Percentiles rank a stretch among this genome's conserved stretches.
These are phyloP conservation scores for Saturnispora galanensis DNA, from an alignment of 805 yeast species.

Conservation along the genomic window DNA sequence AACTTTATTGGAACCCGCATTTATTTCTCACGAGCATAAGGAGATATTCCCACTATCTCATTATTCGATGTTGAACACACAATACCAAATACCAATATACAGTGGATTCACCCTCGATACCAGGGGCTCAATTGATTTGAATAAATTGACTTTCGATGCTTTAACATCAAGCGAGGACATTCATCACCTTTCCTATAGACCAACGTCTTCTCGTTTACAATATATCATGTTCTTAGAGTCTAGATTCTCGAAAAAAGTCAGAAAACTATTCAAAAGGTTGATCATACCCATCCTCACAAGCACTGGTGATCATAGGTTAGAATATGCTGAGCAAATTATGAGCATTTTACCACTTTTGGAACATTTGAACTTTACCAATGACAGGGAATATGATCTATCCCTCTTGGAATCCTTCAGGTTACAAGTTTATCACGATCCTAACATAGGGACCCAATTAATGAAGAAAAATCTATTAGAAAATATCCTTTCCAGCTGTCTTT, in stretches of 20 bases:
- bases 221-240: slow-evolving; percentile 48
- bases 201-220: slow-evolving; percentile 41
- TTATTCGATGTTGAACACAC: slow-evolving; percentile 22
- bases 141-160: slow-evolving; percentile 2
- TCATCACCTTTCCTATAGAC: background rate
- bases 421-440: slow-evolving; percentile 26
- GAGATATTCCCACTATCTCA: background rate
- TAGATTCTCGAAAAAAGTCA: slow-evolving; percentile 42
- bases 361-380: slow-evolving; percentile 34
- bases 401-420: slow-evolving; percentile 23
- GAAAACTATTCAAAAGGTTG: slow-evolving; percentile 39
- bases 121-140: background rate
- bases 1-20: slow-evolving; percentile 31
- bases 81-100: slow-evolving; percentile 28
- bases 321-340: slow-evolving; percentile 43
- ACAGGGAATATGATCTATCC: slow-evolving; percentile 39
- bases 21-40: slow-evolving; percentile 5
- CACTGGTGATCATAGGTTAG: slow-evolving; percentile 35
- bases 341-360: slow-evolving; percentile 44
- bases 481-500: slow-evolving; percentile 30
- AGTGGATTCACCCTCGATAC: slow-evolving; percentile 10
- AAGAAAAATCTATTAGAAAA: slow-evolving; percentile 31
- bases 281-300: slow-evolving; percentile 49
- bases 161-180: background rate
- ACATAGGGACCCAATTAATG: slow-evolving; percentile 31